Evolutionary conservation across 169 alveolate species (phyloP).

Genomic region (Eimeria praecox): DNA sequence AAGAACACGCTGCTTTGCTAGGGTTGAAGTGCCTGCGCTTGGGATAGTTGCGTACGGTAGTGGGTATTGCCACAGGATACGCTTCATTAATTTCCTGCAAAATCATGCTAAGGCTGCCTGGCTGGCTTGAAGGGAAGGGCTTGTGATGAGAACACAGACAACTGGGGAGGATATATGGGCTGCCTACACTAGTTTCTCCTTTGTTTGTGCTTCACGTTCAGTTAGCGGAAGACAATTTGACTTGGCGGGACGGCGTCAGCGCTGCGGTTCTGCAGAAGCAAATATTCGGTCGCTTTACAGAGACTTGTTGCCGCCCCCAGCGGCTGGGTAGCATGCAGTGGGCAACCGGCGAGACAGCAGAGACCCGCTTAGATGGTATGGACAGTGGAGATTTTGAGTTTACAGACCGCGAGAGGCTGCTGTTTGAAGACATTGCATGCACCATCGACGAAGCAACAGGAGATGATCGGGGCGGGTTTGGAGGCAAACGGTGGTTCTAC

Average conservation of each 20-base stretch:
- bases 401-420: conserved; percentile 62
- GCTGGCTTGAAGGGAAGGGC: not conserved
- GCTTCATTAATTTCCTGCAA: not conserved
- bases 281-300: conserved; percentile 67
- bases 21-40: not conserved
- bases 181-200: not conserved
- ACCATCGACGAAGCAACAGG: conserved; percentile 68
- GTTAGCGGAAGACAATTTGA: conserved; percentile 80
- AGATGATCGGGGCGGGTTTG: conserved; percentile 76
- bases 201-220: conserved; percentile 11
- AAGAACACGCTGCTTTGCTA: not conserved
- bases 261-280: conserved; percentile 82
- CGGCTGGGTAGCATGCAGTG: conserved; percentile 72
- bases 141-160: not conserved
- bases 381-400: conserved; percentile 32
- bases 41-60: not conserved
- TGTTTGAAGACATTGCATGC: conserved; percentile 68
- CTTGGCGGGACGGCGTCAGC: conserved; percentile 83
- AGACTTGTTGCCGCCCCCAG: conserved; percentile 67
- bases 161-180: not conserved
- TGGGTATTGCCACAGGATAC: not conserved
- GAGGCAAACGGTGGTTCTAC: conserved; percentile 81
- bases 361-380: conserved; percentile 26
- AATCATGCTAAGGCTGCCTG: not conserved
- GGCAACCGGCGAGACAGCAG: conserved; percentile 73